phyloP scores from a whole-genome alignment of 208 protist species.

The Polymyxa betae region DNA sequence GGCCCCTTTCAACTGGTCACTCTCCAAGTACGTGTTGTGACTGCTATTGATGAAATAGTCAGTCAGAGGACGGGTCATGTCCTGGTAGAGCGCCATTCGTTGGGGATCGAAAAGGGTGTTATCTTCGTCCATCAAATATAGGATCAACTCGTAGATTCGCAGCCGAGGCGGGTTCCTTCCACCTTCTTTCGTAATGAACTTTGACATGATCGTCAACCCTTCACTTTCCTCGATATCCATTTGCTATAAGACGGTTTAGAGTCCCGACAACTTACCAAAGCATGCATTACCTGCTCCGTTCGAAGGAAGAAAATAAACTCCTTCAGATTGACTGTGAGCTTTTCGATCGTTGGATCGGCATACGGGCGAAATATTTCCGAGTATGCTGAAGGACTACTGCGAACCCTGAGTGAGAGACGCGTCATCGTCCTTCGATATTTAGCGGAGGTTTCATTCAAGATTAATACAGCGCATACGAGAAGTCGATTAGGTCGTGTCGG shows the following conservation, averaged over 20 bases:
- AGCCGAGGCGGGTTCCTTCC: background rate
- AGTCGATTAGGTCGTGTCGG: conserved; percentile 40
- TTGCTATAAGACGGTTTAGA: background rate
- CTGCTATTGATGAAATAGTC: conserved; percentile 52
- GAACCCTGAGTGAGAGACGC: conserved; percentile 12
- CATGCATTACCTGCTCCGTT: background rate
- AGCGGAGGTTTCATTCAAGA: background rate
- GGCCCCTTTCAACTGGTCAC: conserved; percentile 20
- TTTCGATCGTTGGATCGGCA: background rate
- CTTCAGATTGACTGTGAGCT: background rate
- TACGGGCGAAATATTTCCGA: conserved; percentile 8
- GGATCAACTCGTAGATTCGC: conserved; percentile 35
- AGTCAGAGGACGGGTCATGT: conserved; percentile 21
- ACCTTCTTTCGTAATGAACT: conserved; percentile 11
- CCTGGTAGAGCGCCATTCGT: conserved; percentile 15
- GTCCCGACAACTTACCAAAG: background rate
- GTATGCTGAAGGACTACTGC: conserved; percentile 11
- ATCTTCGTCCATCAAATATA: background rate
- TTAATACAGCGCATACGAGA: background rate
- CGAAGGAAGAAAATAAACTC: conserved; percentile 32
- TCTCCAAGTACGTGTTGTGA: conserved; percentile 47
- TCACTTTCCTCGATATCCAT: conserved; percentile 37
- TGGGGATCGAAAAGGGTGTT: conserved; percentile 31
- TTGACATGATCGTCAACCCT: background rate
- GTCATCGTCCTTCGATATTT: background rate